A percentile compares a stretch with the other conserved stretches of the same genome.
These are phyloP conservation scores for Apiospora arundinis DNA, from an alignment of 2,329 filamentous ascomycete species.

Conservation along the genomic window DNA sequence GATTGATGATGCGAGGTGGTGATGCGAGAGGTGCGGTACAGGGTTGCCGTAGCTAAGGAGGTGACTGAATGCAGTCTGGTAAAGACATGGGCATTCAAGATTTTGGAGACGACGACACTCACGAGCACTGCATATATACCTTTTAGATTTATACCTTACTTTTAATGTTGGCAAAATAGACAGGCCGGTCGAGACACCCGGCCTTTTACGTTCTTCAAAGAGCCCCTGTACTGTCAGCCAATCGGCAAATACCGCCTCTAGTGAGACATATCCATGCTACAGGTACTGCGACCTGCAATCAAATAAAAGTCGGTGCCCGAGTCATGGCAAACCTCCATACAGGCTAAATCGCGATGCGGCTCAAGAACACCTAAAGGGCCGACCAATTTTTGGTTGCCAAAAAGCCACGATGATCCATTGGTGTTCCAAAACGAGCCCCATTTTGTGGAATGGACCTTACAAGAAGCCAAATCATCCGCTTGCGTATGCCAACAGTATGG, in stretches of 20 bases:
- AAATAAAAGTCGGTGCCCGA: background rate
- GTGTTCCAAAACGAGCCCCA: background rate
- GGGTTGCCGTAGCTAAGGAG: no score
- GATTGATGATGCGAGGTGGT: no score
- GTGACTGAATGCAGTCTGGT: no score
- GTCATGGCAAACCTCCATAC: background rate
- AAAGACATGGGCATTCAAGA: no score
- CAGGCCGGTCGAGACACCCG: background rate
- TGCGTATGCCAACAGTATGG: background rate
- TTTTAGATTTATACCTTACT: constrained; percentile 4
- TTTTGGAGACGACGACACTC: background rate
- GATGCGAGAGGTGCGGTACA: no score
- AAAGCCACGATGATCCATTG: background rate
- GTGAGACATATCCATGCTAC: background rate
- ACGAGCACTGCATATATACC: constrained; percentile 2
- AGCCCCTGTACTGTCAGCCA: background rate
- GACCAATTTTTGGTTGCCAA: no score
- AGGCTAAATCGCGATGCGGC: background rate
- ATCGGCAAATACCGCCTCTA: background rate
- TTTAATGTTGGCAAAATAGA: background rate
- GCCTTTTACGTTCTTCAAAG: background rate
- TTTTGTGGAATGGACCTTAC: background rate
- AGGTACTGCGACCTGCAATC: background rate
- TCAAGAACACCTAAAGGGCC: no score
- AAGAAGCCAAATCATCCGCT: background rate